Evolutionary conservation across 75 land plant species (phyloP), one percentile per base, ranked within the genome.

Genomic region (Adiantum capillusveneris): DNA sequence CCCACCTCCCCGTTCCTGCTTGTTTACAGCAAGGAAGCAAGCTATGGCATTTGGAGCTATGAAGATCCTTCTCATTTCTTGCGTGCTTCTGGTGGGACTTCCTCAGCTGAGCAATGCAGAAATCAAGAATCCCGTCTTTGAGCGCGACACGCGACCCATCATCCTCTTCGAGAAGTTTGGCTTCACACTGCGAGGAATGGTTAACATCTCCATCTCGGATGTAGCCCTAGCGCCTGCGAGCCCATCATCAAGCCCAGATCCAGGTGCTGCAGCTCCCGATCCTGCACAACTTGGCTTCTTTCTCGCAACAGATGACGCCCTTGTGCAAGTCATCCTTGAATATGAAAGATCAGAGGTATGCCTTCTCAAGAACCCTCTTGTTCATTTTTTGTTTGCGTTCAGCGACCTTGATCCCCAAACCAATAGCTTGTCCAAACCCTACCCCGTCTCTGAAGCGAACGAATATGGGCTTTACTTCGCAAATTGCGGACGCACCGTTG

Each of bases 91-190:
- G 52, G 45, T 19, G 25, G 44, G 42, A 7, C 29, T 48, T 3
- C 53, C n/a, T 11, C 24, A 19, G 18, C 28, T 11, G 1, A 22
- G 45, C 34, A 2, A 44, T 6, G 81, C 75, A 0, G 87, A 84
- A 75, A 84, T 84, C 78, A 81, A 75, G 61, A 55, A 56, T 29
- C 39, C 68, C 17, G 58, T 43, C 46, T 78, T 84, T 45, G 49
- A 31, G 16, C 39, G 62, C 45, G 87, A 84, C 56, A 34, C 65
- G 21, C 77, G 87, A 13, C 27, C 78, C 36, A 29, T 84, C 45
- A 84, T 84, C 56, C 48, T 77, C 62, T 75, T 84, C 25, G 87
- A 84, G 74, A 70, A 61, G 53, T 84, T 84, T 62, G 87, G 87
- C 13, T 84, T 84, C 65, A 53, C 64, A n/a, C 57, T 20, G 9